Percentiles rank a stretch among this genome's conserved stretches.
Evolutionary conservation across 495 filamentous ascomycete genomes (phyloP).

Genomic region (Diplogelasinospora grovesii): DNA sequence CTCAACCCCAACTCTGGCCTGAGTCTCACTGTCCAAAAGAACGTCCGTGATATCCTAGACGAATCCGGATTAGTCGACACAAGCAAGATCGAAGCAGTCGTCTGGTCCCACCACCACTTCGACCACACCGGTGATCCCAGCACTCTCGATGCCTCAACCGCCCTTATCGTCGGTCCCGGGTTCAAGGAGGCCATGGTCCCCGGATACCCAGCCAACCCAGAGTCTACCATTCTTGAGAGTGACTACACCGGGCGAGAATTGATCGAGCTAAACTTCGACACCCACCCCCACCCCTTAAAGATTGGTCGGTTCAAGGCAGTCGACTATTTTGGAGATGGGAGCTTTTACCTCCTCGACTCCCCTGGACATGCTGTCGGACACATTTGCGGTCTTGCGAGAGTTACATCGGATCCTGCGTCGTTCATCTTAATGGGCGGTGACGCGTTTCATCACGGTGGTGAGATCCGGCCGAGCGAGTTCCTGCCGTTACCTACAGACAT

Average conservation of each 20-base stretch:
- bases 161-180: slow-evolving; percentile 52
- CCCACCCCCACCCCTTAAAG: slow-evolving; percentile 15
- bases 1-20: slow-evolving; percentile 3
- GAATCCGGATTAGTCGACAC: slow-evolving; percentile 40
- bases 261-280: slow-evolving; percentile 39
- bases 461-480: slow-evolving; percentile 46
- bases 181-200: slow-evolving; percentile 42
- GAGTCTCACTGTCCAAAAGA: slow-evolving; percentile 29
- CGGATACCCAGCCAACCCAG: slow-evolving; percentile 42
- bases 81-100: slow-evolving; percentile 46
- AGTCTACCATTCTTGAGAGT: slow-evolving; percentile 34
- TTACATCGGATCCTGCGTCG: slow-evolving; percentile 34
- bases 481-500: slow-evolving; percentile 41
- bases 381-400: slow-evolving; percentile 48
- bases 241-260: slow-evolving; percentile 37
- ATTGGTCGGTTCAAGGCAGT: slow-evolving; percentile 46
- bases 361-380: slow-evolving; percentile 55
- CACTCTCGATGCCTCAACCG: slow-evolving; percentile 42
- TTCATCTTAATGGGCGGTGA: slow-evolving; percentile 55
- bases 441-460: slow-evolving; percentile 45
- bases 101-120: slow-evolving; percentile 56
- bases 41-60: slow-evolving; percentile 44
- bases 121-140: slow-evolving; percentile 55
- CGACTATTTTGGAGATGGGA: slow-evolving; percentile 58
- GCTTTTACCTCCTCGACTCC: slow-evolving; percentile 50